A percentile compares a stretch with the other conserved stretches of the same genome.
phyloP scores from a whole-genome alignment of 306 rosid species.

The Rubus parviflorus region DNA sequence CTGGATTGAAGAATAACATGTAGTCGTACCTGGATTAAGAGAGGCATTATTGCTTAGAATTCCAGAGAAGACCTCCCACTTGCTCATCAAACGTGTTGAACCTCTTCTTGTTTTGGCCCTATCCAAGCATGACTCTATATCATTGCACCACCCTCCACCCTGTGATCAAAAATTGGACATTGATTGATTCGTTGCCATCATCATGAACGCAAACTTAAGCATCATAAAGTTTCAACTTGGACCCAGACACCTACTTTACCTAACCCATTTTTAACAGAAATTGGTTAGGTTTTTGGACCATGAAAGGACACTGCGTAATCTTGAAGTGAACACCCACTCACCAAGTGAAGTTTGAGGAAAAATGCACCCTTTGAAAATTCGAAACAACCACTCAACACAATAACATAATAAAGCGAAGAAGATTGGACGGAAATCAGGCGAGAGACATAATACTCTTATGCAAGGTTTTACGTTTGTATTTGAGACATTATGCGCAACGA shows the following conservation, averaged over 20 bases:
- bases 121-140: slow-evolving; percentile 66
- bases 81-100: slow-evolving; percentile 70
- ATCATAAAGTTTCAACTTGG: not conserved
- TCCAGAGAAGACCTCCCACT: slow-evolving; percentile 66
- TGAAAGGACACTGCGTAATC: not conserved
- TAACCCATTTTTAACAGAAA: slow-evolving; percentile 19
- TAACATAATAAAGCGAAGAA: not conserved
- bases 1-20: not conserved
- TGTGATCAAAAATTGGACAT: slow-evolving; percentile 12
- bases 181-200: not conserved
- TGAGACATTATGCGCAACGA: too few species aligned
- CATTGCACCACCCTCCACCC: slow-evolving; percentile 99
- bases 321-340: not conserved
- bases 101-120: slow-evolving; percentile 78
- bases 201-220: not conserved
- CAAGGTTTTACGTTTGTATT: too few species aligned
- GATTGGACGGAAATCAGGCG: too few species aligned
- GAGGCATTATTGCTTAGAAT: slow-evolving; percentile 76
- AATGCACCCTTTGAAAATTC: not conserved
- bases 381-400: not conserved
- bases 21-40: slow-evolving; percentile 67
- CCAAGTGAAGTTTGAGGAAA: not conserved
- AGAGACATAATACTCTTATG: too few species aligned
- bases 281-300: not conserved
- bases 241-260: slow-evolving; percentile 30